Evolutionary conservation across 495 filamentous ascomycete genomes (phyloP), one percentile per base, ranked within the genome.

Genomic region (Daldinia decipiens): DNA sequence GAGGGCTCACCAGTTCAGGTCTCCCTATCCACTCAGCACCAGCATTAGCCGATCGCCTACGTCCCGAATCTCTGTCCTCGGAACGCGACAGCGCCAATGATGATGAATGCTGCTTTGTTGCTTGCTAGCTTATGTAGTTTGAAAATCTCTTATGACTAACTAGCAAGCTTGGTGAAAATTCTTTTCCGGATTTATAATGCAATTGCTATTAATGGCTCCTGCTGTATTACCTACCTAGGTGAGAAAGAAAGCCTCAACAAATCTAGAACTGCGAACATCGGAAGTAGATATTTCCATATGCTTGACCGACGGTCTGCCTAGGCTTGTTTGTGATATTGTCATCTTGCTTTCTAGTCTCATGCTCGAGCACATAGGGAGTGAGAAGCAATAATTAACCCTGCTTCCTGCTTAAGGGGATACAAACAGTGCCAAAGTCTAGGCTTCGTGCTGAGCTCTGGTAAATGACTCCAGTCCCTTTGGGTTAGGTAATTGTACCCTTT

Each of bases 41-140:
- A 72, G 55, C 65, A 38, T 69, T 73, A 73, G 61, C 70, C 65
- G 65, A 73, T 62, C 65, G 60, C 62, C 47, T 73, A 62, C 27
- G 24, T 64, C 56, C 64, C 69, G 54, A 65, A 39, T 38, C 43
- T 67, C 56, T 47, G 47, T 57, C 29, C 32, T 59, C 58, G 43
- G 55, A 62, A 63, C 39, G 47, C 59, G 54, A 62, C 68, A 50
- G 62, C 51, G 65, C 58, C 45, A 50, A 55, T 43, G 57, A 51
- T n/a, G 66, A 59, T 26, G 51, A 58, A 34, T 26, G 31, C 45
- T 36, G 40, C 17, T 45, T 13, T 31, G 15, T 17, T 45, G 36
- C n/a, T 39, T 43, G 53, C 26, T 56, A 19, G 31, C 31, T 19
- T 56, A 56, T 36, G 29, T 56, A 56, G 31, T 29, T 56, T 56